phyloP scores from a whole-genome alignment of 345 rosid genomes.

The Hevea brasiliensis region DNA sequence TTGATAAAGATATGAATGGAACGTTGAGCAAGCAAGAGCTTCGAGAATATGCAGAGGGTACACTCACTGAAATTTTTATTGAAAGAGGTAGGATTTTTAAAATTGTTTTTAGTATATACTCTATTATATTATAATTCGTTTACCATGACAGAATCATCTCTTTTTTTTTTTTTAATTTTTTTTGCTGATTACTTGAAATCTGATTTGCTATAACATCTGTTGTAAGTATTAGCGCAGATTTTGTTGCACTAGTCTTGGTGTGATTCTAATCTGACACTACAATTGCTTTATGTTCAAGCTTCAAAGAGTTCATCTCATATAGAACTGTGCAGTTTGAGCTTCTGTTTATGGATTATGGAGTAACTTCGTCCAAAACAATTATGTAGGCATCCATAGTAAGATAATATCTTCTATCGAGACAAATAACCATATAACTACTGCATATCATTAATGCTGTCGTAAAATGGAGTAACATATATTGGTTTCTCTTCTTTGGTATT shows the following conservation, averaged over 20 bases:
- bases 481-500: no score
- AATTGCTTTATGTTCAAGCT: background rate
- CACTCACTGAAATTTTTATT: constrained; percentile 86
- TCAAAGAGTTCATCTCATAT: no score
- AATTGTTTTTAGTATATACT: background rate
- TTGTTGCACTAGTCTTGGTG: background rate
- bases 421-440: no score
- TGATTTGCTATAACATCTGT: background rate
- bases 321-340: no score
- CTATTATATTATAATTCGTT: no score
- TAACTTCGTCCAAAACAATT: no score
- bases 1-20: constrained; percentile 91
- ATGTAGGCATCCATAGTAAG: no score
- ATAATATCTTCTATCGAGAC: no score
- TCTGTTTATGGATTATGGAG: no score
- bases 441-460: no score
- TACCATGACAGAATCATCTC: background rate
- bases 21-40: constrained; percentile 96
- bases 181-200: background rate
- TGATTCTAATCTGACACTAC: background rate
- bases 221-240: background rate
- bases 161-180: no score
- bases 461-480: no score
- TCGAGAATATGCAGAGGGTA: constrained; percentile 93
- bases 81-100: constrained; percentile 68